Evolutionary conservation across 2,329 filamentous ascomycete genomes (phyloP), one percentile per base, ranked within the genome.

Genomic region (Cryoendolithus antarcticus): DNA sequence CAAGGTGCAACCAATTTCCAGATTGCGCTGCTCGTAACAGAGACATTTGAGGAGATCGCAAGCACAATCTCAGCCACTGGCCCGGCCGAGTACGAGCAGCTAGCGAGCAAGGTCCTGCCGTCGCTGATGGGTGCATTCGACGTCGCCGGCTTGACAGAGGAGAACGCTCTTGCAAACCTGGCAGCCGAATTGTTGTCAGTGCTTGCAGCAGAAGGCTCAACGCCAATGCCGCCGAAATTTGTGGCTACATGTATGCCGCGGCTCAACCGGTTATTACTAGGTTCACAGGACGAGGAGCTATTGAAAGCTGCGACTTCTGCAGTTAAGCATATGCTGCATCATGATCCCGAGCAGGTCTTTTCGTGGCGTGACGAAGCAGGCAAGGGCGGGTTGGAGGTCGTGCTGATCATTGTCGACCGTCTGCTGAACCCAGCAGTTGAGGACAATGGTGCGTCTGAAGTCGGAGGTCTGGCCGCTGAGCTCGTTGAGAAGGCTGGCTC

Each of bases 401-500:
- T 86, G 42, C 73, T 98, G 35, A 76, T 86, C 47, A 91, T 98
- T 50, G 86, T 98, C 46, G 91, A 95, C 58, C 83, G 89, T 35
- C 73, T 98, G 4, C 73, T 98, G 24, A 80, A 83, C 3, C 81
- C 84, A 1, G 64, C 72, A 1, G 80, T 96, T n/a, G 83, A 93
- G 53, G 91, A 98, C 54, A 86, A 89, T 53, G 84, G 86, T 11
- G 91, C 89, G 4, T 85, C 86, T n/a, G 89, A 98, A 64, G 88
- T 98, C 32, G 91, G 91, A 49, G 86, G 86, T 10, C 74, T 98
- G 47, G 91, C 91, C 4, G 89, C 89, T 2, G 88, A 94, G 61
- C 70, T 98, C 21, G 91, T 98, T 1, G 89, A 96, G 62, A 94
- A 91, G 63, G 91, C 89, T 37, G 91, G 91, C 8, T 80, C 86